phyloP scores from a whole-genome alignment of 2,329 filamentous ascomycete genomes.

The Pseudocercospora macadamiae region DNA sequence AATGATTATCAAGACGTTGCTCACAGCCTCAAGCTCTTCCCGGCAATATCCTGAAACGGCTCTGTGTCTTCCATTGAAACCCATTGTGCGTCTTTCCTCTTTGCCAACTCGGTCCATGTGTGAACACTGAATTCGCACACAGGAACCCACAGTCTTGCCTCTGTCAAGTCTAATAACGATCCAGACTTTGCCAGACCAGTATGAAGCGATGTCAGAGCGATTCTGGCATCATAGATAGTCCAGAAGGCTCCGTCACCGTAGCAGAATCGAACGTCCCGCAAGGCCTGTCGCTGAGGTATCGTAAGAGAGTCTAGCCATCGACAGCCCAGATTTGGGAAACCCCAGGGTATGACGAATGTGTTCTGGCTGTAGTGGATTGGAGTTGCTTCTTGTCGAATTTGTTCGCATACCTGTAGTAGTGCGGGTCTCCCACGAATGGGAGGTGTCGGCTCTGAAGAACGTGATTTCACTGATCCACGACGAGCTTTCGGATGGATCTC shows the following conservation, averaged over 20 bases:
- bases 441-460: constrained; percentile 1
- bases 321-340: constrained; percentile 21
- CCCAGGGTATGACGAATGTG: constrained; percentile 23
- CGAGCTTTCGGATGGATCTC: constrained; percentile 21
- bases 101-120: constrained; percentile 19
- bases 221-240: constrained; percentile 20
- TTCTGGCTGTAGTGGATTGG: constrained; percentile 18
- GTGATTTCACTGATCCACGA: constrained; percentile 10
- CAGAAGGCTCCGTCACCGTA: constrained; percentile 27
- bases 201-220: constrained; percentile 9
- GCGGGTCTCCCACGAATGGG: constrained; percentile 11
- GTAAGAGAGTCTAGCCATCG: constrained; percentile 22
- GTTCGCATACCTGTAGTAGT: constrained; percentile 18
- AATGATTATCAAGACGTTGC: neutral
- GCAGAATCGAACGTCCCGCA: constrained; percentile 25
- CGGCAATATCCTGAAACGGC: constrained; percentile 10
- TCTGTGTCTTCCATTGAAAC: constrained; percentile 19
- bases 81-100: constrained; percentile 20
- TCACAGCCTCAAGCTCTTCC: constrained; percentile 13
- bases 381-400: constrained; percentile 22
- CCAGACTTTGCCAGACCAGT: constrained; percentile 15
- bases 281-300: constrained; percentile 11
- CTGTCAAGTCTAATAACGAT: constrained; percentile 13
- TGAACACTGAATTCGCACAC: constrained; percentile 25
- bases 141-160: constrained; percentile 20